These are phyloP conservation scores for Capsicum baccatum DNA, from an alignment of 257 asterid genomes.

Conservation along the genomic window DNA sequence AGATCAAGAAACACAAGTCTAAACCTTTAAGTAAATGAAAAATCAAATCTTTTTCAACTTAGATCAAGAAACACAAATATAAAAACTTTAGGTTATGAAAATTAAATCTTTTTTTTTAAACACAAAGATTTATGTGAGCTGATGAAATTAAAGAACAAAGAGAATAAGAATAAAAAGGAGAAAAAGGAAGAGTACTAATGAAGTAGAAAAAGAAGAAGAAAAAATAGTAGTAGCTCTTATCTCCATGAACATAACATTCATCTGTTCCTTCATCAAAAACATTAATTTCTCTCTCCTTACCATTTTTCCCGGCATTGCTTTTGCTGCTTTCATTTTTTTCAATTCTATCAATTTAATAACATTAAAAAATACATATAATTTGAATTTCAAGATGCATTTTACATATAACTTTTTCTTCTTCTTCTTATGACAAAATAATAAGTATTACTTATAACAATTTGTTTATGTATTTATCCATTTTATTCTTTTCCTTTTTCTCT, in stretches of 20 bases:
- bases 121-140: constrained; percentile 25
- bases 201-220: constrained; percentile 26
- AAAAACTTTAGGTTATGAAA: constrained; percentile 37
- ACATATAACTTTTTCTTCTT: background rate
- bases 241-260: constrained; percentile 66
- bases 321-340: constrained; percentile 45
- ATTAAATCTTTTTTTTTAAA: constrained; percentile 29
- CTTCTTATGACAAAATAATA: background rate
- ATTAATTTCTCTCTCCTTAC: constrained; percentile 51
- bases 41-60: constrained; percentile 31
- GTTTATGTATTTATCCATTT: constrained; percentile 22
- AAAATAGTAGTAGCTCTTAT: constrained; percentile 60
- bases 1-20: constrained; percentile 28
- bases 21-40: constrained; percentile 35
- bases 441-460: too few relatives aligned
- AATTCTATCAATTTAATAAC: constrained; percentile 13
- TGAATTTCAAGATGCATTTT: background rate
- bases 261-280: constrained; percentile 36
- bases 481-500: constrained; percentile 4
- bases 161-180: constrained; percentile 81
- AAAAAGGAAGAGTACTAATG: constrained; percentile 70
- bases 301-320: constrained; percentile 46
- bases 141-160: constrained; percentile 58
- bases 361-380: constrained; percentile 35
- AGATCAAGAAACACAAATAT: constrained; percentile 49